Conservation (phyloP, 208 protist species). For the Plasmodiophora brassicae region DNA sequence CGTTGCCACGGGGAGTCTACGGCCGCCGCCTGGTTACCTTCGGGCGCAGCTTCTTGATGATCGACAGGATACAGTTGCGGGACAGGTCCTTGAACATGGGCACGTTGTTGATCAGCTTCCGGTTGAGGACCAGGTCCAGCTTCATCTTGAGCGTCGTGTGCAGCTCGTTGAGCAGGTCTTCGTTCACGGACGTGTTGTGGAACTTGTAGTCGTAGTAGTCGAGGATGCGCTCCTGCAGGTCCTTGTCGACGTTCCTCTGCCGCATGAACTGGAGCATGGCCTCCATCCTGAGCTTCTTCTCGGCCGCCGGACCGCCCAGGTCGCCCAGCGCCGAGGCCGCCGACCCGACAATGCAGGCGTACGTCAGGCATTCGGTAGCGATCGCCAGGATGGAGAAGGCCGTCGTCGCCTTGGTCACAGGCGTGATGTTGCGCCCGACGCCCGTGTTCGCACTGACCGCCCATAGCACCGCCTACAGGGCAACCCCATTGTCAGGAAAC, state of each 20-base stretch:
- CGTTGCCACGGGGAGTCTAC: too few relatives aligned
- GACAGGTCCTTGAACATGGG: constrained; percentile 33
- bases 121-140: constrained; percentile 9
- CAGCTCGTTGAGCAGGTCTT: not conserved
- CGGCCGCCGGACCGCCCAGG: not conserved
- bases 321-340: not conserved
- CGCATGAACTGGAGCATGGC: constrained; percentile 8
- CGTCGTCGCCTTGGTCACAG: not conserved
- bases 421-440: constrained; percentile 16
- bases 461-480: not conserved
- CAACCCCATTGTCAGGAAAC: too few relatives aligned
- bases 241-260: constrained; percentile 23
- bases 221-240: not conserved
- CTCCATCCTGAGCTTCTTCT: constrained; percentile 19
- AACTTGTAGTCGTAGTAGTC: constrained; percentile 33
- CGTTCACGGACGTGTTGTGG: not conserved
- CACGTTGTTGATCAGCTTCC: constrained; percentile 29
- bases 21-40: too few relatives aligned
- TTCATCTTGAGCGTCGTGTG: not conserved
- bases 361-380: not conserved
- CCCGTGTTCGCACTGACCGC: constrained; percentile 14
- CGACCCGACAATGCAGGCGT: constrained; percentile 14
- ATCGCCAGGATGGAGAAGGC: constrained; percentile 21
- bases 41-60: not conserved
- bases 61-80: not conserved